Evolutionary conservation across 345 rosid genomes (phyloP), one percentile per base, ranked within the genome.

Genomic region (Arabis hirsuta): DNA sequence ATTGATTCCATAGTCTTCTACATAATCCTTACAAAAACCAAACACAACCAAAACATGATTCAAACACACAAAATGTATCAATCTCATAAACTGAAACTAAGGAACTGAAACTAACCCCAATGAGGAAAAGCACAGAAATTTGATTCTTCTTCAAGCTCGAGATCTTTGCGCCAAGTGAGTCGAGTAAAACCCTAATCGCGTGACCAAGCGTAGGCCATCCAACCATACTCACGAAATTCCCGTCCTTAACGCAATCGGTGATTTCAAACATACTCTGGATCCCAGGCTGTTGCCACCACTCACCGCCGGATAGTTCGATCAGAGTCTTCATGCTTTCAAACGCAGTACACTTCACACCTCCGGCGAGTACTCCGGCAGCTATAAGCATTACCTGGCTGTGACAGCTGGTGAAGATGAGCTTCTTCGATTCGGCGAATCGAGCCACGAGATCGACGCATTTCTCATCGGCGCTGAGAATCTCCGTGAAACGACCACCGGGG

Each of bases 141-240:
- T 50, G 51, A 4, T 76, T 48, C 75, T 55, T 12, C 14, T 60
- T 45, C 26, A 68, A 16, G 29, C 43, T 62, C 11, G 65, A 70
- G 65, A 82, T 29, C 31, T 56, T 70, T 1, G 76, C 83, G 46
- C 81, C 84, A 55, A 85, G 71, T 52, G 86, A 82, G 4, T 82
- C 73, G 2, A 85, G 54, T 66, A 84, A 45, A 56, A 81, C 32
- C 62, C 26, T 73, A 13, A 82, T 59, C 44, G 32, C 80, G 14
- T 82, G 80, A 63, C 72, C 81, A 69, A 78, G 82, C 10, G 78
- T 80, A 0, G 84, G 84, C 86, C 86, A 82, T 12, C 86, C 88
- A 24, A 85, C 59, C 7, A 62, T 73, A 54, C 83, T 85, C 38
- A 85, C 36, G 27, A 82, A 43, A 29, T 79, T 85, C 10, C 81